Conservation (phyloP, 73 alveolate species). For the Uronychia setigera region DNA sequence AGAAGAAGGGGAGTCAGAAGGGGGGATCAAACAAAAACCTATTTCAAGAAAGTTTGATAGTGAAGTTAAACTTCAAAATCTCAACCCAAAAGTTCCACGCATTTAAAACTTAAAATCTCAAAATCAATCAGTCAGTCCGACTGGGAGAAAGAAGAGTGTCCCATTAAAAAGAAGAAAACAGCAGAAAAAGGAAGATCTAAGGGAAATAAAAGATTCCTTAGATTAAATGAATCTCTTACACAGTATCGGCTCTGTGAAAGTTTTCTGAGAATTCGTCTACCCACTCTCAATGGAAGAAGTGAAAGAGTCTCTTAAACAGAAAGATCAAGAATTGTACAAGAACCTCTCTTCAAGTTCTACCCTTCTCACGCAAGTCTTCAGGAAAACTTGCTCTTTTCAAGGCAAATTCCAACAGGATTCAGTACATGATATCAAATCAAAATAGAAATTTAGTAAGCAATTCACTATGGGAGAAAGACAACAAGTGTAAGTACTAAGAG, state of each 20-base stretch:
- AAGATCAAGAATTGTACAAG: not conserved
- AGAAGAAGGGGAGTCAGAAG: no score
- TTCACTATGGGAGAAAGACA: slow-evolving; percentile 1
- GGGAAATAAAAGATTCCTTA: not conserved
- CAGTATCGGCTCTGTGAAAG: not conserved
- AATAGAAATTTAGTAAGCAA: no score
- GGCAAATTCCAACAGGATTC: not conserved
- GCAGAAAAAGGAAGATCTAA: not conserved
- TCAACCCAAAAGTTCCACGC: no score
- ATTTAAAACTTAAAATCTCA: no score
- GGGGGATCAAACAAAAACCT: no score
- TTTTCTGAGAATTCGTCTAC: not conserved
- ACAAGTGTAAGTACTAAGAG: not conserved
- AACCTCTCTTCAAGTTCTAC: not conserved
- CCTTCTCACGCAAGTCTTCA: not conserved
- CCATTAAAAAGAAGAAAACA: not conserved
- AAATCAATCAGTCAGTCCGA: no score
- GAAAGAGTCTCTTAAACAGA: not conserved
- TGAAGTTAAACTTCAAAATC: no score
- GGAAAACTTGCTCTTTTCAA: not conserved
- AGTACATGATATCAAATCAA: not conserved
- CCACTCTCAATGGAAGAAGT: slow-evolving; percentile 2
- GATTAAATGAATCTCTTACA: not conserved
- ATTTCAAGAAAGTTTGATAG: no score
- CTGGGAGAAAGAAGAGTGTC: not conserved